Conservation (phyloP, 192 early-diverging fungal species). For the Linnemannia exigua region DNA sequence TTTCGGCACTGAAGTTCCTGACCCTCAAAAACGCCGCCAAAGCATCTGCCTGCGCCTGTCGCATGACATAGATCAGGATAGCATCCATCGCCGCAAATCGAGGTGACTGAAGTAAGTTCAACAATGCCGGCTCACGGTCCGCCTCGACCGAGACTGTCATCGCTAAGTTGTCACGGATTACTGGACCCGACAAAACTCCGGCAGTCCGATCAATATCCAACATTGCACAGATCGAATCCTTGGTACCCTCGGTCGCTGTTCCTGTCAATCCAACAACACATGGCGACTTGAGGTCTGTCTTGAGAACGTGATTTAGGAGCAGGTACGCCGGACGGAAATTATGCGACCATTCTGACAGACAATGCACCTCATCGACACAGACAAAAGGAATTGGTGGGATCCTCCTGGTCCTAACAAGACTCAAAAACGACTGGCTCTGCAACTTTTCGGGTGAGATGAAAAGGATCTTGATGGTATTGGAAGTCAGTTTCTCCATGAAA, state of each 20-base stretch:
- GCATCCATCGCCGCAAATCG: conserved; percentile 66
- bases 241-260: conserved; percentile 73
- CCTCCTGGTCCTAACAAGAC: conserved; percentile 59
- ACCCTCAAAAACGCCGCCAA: conserved; percentile 77
- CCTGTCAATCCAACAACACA: conserved; percentile 82
- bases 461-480: conserved; percentile 72
- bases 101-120: conserved; percentile 66
- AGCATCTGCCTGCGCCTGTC: conserved; percentile 75
- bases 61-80: conserved; percentile 78
- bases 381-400: conserved; percentile 72
- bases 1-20: conserved; percentile 75
- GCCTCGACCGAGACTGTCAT: conserved; percentile 66
- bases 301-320: conserved; percentile 67
- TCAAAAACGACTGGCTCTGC: conserved; percentile 70
- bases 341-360: conserved; percentile 89
- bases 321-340: conserved; percentile 84
- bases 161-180: conserved; percentile 73
- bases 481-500: conserved; percentile 60
- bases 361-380: conserved; percentile 89
- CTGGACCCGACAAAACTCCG: conserved; percentile 66
- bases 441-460: conserved; percentile 83
- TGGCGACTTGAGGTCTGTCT: conserved; percentile 57
- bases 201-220: conserved; percentile 63
- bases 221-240: conserved; percentile 69
- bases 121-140: conserved; percentile 68